Evolutionary conservation across 768 basidiomycete genomes (phyloP).

Genomic region (Sistotremastrum niveocremeum): DNA sequence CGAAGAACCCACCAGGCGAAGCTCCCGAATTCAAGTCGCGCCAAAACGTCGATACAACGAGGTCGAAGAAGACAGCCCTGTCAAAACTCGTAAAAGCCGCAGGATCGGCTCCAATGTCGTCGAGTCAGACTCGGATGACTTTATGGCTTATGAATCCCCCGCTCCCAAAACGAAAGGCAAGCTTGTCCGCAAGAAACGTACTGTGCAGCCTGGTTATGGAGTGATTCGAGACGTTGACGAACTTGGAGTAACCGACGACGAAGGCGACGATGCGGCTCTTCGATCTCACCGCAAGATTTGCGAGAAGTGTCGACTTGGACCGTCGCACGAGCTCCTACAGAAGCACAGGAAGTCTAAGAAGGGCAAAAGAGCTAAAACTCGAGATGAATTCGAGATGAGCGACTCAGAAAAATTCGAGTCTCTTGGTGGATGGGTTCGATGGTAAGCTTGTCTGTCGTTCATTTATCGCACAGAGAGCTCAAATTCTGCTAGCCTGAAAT

Average conservation of each 20-base stretch:
- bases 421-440: constrained; percentile 76
- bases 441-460: constrained; percentile 30
- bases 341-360: constrained; percentile 23
- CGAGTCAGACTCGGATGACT: too few species aligned
- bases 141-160: too few species aligned
- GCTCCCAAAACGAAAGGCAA: too few species aligned
- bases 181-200: background rate
- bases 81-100: constrained; percentile 7
- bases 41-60: constrained; percentile 1
- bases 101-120: too few species aligned
- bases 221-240: constrained; percentile 29
- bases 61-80: constrained; percentile 17
- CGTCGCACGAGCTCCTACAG: constrained; percentile 40
- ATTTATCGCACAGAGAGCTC: background rate
- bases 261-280: constrained; percentile 29
- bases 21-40: constrained; percentile 23
- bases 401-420: constrained; percentile 35
- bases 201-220: constrained; percentile 36
- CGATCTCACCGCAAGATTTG: constrained; percentile 50
- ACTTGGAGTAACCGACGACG: constrained; percentile 40
- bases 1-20: constrained; percentile 17
- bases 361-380: constrained; percentile 30
- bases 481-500: constrained; percentile 43
- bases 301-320: constrained; percentile 54
- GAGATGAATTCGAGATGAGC: constrained; percentile 39